Base-by-base conservation (phyloP, 1,139 yeast genomes). In the Scheffersomyces illinoinensis region DNA sequence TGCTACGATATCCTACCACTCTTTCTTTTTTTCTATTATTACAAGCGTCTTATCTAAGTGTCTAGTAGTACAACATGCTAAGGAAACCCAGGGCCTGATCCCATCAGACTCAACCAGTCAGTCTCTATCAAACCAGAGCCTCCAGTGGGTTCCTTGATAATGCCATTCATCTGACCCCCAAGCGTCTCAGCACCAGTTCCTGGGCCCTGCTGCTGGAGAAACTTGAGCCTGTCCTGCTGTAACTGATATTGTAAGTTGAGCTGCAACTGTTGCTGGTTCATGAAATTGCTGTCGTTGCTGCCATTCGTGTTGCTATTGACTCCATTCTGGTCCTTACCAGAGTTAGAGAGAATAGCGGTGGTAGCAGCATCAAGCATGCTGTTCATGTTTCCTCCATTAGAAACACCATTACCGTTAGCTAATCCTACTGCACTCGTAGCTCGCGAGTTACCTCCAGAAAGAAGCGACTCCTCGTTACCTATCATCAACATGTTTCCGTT, bases 101-200 rank as follows among this genome's bases (percentile, higher is more conserved):
- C 81, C 73, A 76, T 72, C 63, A 72, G 72, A 56, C 75, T 72
- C 56, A 76, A 69, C 81, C 81, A 76, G 61, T 76, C 79, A 43
- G 64, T 54, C 49, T 64, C 67, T 47, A 62, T 58, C 19, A 63
- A 58, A 3, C 59, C 57, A 57, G 51, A 18, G 10, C 24, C 24
- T 49, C 17, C 51, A 21, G n/a, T n/a, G 8, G 24, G 51, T 20
- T 20, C 51, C 51, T 49, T 49, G 21, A 49, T n/a, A 33, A 33
- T 33, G 43, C 43, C 43, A 33, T 33, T 33, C 14, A 33, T 33
- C 43, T 33, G 43, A 4, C 43, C 43, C 17, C 43, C 43, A 33
- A 33, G 43, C 43, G 43, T 12, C 43, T 33, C 43, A 33, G 43
- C 43, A 33, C 43, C 43, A 5, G 14, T 12, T 8, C 14, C 43